phyloP scores from a whole-genome alignment of 2,329 filamentous ascomycete species.

The Thyridium curvatum region DNA sequence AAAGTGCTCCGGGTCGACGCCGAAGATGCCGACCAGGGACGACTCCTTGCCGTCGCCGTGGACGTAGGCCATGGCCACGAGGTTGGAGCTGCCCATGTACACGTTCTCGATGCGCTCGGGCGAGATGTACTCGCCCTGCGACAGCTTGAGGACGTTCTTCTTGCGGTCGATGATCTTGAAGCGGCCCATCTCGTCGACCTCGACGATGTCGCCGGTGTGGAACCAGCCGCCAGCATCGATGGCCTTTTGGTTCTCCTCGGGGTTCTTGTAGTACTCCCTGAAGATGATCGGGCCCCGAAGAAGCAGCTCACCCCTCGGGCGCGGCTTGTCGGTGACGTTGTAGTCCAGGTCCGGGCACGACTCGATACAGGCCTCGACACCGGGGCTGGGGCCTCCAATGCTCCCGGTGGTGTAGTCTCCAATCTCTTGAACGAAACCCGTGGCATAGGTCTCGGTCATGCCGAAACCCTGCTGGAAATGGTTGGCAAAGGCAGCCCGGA shows the following conservation, averaged over 20 bases:
- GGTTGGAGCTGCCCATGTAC: conserved; percentile 73
- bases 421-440: conserved; percentile 60
- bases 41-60: conserved; percentile 85
- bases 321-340: conserved; percentile 76
- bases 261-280: conserved; percentile 83
- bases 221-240: conserved; percentile 93
- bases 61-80: conserved; percentile 76
- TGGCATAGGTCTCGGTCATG: conserved; percentile 87
- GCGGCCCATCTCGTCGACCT: conserved; percentile 77
- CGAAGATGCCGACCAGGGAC: conserved; percentile 79
- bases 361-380: conserved; percentile 69
- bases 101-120: conserved; percentile 97
- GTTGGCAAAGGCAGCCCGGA: conserved; percentile 75
- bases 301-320: conserved; percentile 84
- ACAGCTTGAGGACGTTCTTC: conserved; percentile 98
- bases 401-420: conserved; percentile 73
- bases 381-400: conserved; percentile 66
- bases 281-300: conserved; percentile 77
- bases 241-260: conserved; percentile 76
- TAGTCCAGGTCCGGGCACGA: conserved; percentile 96
- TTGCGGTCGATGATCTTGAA: conserved; percentile 92
- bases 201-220: conserved; percentile 87
- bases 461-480: conserved; percentile 85
- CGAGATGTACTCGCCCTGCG: conserved; percentile 96
- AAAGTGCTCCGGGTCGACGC: conserved; percentile 79